These are phyloP conservation scores for Picea abies DNA, from an alignment of 83 land plant species.

Conservation along the genomic window DNA sequence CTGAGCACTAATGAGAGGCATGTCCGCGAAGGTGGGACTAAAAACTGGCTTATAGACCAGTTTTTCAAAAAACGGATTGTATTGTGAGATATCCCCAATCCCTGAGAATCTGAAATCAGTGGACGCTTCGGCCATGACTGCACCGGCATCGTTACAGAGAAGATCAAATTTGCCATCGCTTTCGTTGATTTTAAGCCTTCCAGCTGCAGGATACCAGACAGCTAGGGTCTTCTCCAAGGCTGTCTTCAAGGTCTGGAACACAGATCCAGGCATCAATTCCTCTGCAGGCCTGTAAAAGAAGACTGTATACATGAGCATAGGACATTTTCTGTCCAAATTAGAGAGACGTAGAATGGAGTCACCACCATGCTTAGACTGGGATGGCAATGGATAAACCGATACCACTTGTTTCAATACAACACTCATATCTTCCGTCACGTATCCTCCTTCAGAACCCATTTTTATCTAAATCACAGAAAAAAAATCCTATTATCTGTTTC, in stretches of 20 bases:
- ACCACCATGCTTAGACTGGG: background rate
- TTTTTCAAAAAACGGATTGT: slow-evolving; percentile 42
- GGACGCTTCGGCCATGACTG: slow-evolving; percentile 42
- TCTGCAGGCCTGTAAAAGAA: slow-evolving; percentile 43
- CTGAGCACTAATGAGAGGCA: slow-evolving; percentile 63
- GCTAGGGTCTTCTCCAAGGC: slow-evolving; percentile 45
- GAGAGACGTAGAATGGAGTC: slow-evolving; percentile 25
- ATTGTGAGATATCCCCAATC: slow-evolving; percentile 46
- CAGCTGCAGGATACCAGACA: slow-evolving; percentile 61
- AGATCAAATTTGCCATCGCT: slow-evolving; percentile 40
- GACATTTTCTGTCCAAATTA: slow-evolving; percentile 56
- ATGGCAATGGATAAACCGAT: slow-evolving; percentile 23
- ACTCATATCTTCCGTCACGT: too few relatives aligned
- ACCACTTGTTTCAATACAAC: slow-evolving; percentile 4
- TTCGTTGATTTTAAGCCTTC: slow-evolving; percentile 32
- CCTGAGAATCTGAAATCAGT: slow-evolving; percentile 36
- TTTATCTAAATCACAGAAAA: too few relatives aligned
- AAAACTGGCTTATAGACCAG: slow-evolving; percentile 44
- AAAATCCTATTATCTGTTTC: too few relatives aligned
- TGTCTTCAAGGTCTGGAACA: slow-evolving; percentile 32
- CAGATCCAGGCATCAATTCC: slow-evolving; percentile 12
- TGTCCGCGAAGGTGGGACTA: slow-evolving; percentile 29
- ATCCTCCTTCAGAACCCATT: too few relatives aligned
- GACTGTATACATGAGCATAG: slow-evolving; percentile 50
- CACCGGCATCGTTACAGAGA: slow-evolving; percentile 44